Evolutionary conservation across 768 basidiomycete species (phyloP), one percentile per base, ranked within the genome.

Genomic region (Brasilioporus rufonigricans): DNA sequence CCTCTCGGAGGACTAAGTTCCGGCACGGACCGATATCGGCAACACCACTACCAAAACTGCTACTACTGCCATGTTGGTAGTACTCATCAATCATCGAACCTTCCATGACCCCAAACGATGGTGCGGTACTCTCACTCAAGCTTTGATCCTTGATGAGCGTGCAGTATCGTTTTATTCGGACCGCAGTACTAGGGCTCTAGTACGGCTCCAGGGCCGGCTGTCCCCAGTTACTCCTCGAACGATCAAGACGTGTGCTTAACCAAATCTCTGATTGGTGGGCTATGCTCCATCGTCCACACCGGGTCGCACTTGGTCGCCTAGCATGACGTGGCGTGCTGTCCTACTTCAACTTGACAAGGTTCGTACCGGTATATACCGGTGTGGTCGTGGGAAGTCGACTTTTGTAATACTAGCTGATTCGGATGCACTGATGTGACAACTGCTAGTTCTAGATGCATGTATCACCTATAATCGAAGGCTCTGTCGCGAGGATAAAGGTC

Each of bases 1-100:
- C 10, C 27, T 29, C 27, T 9, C 23, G 39, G n/a, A 49, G 13
- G 32, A 19, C 21, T 7, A 26, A 21, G 4, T 31, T 27, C 47
- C 58, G 62, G 58, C 46, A 41, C 53, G 50, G 58, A 18, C 62
- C 61, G 63, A 44, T 38, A 32, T n/a, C 35, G 40, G 47, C 39
- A 35, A 57, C 31, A 23, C 29, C 9, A 40, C 19, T 13, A 9
- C 43, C 21, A 48, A 36, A 51, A 19, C 18, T 31, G 9, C 39
- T 21, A 40, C 21, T 23, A 23, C 39, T 23, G n/a, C n/a, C n/a
- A n/a, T n/a, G n/a, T n/a, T n/a, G n/a, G n/a, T n/a, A n/a, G n/a
- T n/a, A n/a, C n/a, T n/a, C n/a, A n/a, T n/a, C n/a, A n/a, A n/a
- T 33, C 5, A 14, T 43, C 11, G 33, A 19, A 18, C 36, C 16